Base-by-base conservation (phyloP, 495 filamentous ascomycete species). In the Talaromyces proteolyticus region DNA sequence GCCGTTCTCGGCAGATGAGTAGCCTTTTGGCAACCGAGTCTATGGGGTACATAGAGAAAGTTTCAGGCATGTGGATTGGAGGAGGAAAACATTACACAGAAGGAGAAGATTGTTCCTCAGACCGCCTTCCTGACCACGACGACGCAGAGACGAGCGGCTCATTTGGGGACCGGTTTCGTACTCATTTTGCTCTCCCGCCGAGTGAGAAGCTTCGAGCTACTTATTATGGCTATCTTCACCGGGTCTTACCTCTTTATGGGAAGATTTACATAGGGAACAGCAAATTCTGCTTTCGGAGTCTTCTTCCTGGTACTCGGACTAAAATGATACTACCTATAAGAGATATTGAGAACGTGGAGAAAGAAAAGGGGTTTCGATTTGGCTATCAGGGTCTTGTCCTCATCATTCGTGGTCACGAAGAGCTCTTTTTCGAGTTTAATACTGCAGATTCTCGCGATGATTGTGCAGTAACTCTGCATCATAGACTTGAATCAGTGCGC, bases 31-130 rank as follows among this genome's bases (percentile, higher is more conserved):
- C 94, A 24, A 88, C 86, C 2, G 91, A 96, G 60, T 94, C 93
- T 2, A 97, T 96, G 89, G 89, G 89, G 16, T 98, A 98, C 62
- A 83, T 96, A 23, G 92, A 95, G 57, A 96, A 96, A 60, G 91
- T 97, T 0, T 96, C 91, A 3, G 93, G 90, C 34, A 97, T 97
- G 88, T 94, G 93, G 87, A 85, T 89, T 49, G 93, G 93, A 24
- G 88, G 89, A 16, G 84, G 85, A 60, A 87, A 82, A 58, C 93
- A 98, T 64, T 98, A 96, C 56, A 79, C 85, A 17, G 86, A 92
- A 24, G 77, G 78, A 3, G 78, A 86, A 59, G 87, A 81, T 34
- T 71, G 86, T 2, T 80, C 89, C 50, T n/a, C 26, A 18, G 76
- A 78, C 23, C 75, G 72, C 19, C 76, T 80, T 21, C 76, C 82